These are phyloP conservation scores for Falciphora oryzae DNA, from an alignment of 2,329 filamentous ascomycete species.

Conservation along the genomic window DNA sequence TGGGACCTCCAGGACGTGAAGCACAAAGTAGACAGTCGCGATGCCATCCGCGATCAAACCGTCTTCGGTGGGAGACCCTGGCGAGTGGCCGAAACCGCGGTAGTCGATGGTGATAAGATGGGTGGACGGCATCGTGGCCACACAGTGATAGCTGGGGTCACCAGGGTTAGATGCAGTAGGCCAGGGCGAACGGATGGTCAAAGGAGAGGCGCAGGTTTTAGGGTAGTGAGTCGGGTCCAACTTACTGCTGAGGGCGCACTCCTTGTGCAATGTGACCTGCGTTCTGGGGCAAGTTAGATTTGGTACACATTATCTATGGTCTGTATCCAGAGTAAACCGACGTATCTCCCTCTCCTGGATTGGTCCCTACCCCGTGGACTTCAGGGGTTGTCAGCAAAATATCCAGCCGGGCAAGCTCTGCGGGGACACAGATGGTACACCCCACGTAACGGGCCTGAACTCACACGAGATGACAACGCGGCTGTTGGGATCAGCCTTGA, in stretches of 20 bases:
- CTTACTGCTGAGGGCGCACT: conserved; percentile 48
- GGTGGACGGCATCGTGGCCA: conserved; percentile 62
- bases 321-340: no score
- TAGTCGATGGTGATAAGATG: conserved; percentile 90
- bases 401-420: conserved; percentile 12
- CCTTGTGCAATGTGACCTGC: conserved; percentile 80
- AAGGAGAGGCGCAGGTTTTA: background rate
- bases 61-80: conserved; percentile 71
- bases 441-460: conserved; percentile 22
- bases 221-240: background rate
- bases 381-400: conserved; percentile 13
- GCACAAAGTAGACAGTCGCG: conserved; percentile 66
- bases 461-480: conserved; percentile 60
- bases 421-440: conserved; percentile 19
- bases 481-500: conserved; percentile 58
- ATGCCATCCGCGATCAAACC: conserved; percentile 77
- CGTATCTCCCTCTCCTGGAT: background rate
- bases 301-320: background rate
- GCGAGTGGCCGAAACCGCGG: conserved; percentile 78
- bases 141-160: conserved; percentile 64
- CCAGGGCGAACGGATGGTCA: background rate
- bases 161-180: background rate
- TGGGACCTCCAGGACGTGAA: conserved; percentile 57
- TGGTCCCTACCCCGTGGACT: conserved; percentile 57
- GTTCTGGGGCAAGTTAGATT: conserved; percentile 46